Conservation (phyloP, 192 early-diverging fungal species). For the Helicostylum pulchrum region DNA sequence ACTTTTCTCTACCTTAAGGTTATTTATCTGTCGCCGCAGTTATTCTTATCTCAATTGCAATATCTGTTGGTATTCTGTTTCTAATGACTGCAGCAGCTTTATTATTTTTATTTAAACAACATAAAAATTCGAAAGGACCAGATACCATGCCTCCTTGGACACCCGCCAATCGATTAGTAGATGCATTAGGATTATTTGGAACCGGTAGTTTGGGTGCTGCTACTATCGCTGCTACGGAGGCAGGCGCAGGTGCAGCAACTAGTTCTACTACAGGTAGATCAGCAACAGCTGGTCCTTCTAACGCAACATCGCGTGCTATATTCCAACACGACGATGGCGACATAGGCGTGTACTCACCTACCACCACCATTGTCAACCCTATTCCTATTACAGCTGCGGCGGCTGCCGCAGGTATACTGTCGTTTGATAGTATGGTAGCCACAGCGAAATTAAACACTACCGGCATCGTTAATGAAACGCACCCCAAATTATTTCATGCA, state of each 20-base stretch:
- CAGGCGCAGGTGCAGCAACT: no score
- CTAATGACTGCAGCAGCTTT: slow-evolving; percentile 58
- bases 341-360: not conserved
- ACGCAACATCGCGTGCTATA: no score
- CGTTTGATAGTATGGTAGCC: slow-evolving; percentile 5
- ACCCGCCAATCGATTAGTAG: not conserved
- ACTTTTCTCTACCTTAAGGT: slow-evolving; percentile 11
- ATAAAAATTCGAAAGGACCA: slow-evolving; percentile 2
- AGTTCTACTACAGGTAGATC: not conserved
- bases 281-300: not conserved
- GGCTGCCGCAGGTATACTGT: not conserved
- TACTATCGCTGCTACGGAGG: not conserved
- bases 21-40: slow-evolving; percentile 54
- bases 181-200: not conserved
- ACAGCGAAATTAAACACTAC: not conserved
- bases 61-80: slow-evolving; percentile 61
- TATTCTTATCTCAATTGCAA: slow-evolving; percentile 64
- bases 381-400: not conserved
- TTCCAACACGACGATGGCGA: no score
- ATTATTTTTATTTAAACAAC: slow-evolving; percentile 37
- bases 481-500: slow-evolving; percentile 55
- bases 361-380: not conserved
- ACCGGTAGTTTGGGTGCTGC: not conserved
- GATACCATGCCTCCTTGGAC: slow-evolving; percentile 11
- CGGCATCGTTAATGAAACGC: not conserved